Conservation (phyloP, 768 basidiomycete genomes). For the Zangia roseola region DNA sequence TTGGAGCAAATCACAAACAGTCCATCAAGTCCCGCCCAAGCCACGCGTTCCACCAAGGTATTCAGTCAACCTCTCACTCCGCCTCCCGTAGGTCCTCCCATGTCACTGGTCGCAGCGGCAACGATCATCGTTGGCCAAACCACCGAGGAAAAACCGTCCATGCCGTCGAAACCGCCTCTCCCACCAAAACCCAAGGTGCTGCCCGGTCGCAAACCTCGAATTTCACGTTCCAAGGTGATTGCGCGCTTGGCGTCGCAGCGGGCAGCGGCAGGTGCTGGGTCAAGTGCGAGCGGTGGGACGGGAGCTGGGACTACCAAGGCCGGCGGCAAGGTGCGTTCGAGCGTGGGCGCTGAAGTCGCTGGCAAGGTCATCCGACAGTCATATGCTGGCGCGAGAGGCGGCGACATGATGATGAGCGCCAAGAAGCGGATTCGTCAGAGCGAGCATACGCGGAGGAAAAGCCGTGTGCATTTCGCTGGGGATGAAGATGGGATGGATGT, state of each 20-base stretch:
- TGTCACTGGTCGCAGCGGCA: slow-evolving; percentile 33
- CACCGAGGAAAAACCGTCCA: not conserved
- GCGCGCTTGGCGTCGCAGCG: slow-evolving; percentile 74
- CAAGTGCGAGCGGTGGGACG: slow-evolving; percentile 11
- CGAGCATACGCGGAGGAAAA: slow-evolving; percentile 63
- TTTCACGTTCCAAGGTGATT: slow-evolving; percentile 80
- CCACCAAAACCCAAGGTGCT: slow-evolving; percentile 31
- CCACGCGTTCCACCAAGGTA: slow-evolving; percentile 34
- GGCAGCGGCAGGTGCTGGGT: slow-evolving; percentile 31
- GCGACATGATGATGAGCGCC: slow-evolving; percentile 55
- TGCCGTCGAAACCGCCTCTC: slow-evolving; percentile 13
- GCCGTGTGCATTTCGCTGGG: slow-evolving; percentile 30
- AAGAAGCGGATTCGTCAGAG: slow-evolving; percentile 77
- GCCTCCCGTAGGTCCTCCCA: slow-evolving; percentile 21
- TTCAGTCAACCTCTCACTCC: slow-evolving; percentile 53
- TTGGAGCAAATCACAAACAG: slow-evolving; percentile 37
- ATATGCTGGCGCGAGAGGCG: slow-evolving; percentile 27
- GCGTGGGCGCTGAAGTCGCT: slow-evolving; percentile 39
- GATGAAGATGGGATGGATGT: slow-evolving; percentile 15
- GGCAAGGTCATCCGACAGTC: slow-evolving; percentile 24
- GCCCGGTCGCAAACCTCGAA: slow-evolving; percentile 64
- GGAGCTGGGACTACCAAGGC: slow-evolving; percentile 17
- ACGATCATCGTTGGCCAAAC: slow-evolving; percentile 20
- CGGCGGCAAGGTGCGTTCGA: slow-evolving; percentile 46
- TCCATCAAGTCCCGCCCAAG: slow-evolving; percentile 16